Conservation (phyloP, 345 rosid species). For the Eutrema yunnanense region DNA sequence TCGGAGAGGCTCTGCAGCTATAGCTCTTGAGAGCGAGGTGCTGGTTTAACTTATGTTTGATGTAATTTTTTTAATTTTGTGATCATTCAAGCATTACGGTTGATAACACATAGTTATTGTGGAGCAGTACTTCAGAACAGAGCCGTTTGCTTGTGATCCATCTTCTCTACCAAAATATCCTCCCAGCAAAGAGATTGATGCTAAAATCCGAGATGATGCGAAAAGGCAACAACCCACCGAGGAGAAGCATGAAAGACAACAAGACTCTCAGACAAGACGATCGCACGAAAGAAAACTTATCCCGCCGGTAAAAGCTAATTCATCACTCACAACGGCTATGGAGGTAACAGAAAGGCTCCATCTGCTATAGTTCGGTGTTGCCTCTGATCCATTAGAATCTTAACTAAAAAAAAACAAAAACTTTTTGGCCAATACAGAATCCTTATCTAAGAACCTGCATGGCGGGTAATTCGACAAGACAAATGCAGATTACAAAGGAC, state of each 20-base stretch:
- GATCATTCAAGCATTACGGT: neutral
- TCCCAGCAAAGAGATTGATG: constrained; percentile 95
- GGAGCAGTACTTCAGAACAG: constrained; percentile 60
- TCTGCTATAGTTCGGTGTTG: constrained; percentile 27
- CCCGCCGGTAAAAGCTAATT: constrained; percentile 20
- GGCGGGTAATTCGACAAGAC: constrained; percentile 20
- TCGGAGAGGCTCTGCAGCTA: constrained; percentile 68
- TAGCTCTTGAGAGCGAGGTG: constrained; percentile 83
- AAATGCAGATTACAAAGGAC: constrained; percentile 25
- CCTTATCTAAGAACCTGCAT: constrained; percentile 24
- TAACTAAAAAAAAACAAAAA: constrained; percentile 4
- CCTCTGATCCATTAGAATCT: constrained; percentile 12
- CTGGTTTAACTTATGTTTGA: neutral
- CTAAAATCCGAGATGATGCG: constrained; percentile 76
- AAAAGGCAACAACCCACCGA: constrained; percentile 28
- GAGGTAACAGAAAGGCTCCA: constrained; percentile 27
- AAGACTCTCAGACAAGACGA: constrained; percentile 28
- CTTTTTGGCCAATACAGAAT: constrained; percentile 29
- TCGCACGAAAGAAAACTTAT: constrained; percentile 16
- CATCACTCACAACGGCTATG: constrained; percentile 4
- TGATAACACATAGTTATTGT: constrained; percentile 8
- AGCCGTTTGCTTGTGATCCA: constrained; percentile 87
- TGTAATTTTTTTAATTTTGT: neutral
- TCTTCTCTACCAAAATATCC: constrained; percentile 90
- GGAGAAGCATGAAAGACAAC: constrained; percentile 27